Percentiles rank a stretch among this genome's conserved stretches.
Conservation (phyloP, 2,329 filamentous ascomycete species). For the Cadophora gregata region DNA sequence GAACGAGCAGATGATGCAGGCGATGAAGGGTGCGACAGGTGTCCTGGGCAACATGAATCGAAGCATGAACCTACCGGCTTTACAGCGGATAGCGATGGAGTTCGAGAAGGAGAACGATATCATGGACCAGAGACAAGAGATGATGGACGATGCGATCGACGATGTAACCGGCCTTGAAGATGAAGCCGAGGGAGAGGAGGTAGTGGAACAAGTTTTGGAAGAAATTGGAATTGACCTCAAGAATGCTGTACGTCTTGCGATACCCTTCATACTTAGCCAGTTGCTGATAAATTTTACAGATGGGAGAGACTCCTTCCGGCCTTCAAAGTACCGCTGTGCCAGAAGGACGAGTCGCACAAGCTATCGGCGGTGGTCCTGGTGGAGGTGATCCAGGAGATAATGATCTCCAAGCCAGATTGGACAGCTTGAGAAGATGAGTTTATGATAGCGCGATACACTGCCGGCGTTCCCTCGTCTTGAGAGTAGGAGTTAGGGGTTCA, state of each 20-base stretch:
- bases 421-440: conserved; percentile 65
- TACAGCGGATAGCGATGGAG: conserved; percentile 98
- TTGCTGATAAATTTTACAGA: conserved; percentile 55
- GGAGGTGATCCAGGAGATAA: conserved; percentile 70
- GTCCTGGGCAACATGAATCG: conserved; percentile 96
- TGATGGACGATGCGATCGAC: conserved; percentile 99
- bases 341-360: conserved; percentile 84
- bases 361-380: conserved; percentile 74
- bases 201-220: conserved; percentile 94
- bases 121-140: conserved; percentile 98
- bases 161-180: conserved; percentile 90
- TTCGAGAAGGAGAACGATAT: conserved; percentile 99
- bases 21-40: conserved; percentile 96
- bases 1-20: conserved; percentile 99
- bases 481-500: conserved; percentile 28
- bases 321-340: conserved; percentile 75
- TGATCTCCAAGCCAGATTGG: conserved; percentile 90
- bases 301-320: conserved; percentile 89
- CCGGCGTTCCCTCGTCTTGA: conserved; percentile 31
- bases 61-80: conserved; percentile 93
- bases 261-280: not conserved
- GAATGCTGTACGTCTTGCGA: conserved; percentile 71
- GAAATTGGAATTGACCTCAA: conserved; percentile 95
- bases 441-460: conserved; percentile 16
- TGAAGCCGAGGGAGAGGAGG: conserved; percentile 95